Evolutionary conservation across 2,329 filamentous ascomycete species (phyloP).

Genomic region (Ascochyta fabae): DNA sequence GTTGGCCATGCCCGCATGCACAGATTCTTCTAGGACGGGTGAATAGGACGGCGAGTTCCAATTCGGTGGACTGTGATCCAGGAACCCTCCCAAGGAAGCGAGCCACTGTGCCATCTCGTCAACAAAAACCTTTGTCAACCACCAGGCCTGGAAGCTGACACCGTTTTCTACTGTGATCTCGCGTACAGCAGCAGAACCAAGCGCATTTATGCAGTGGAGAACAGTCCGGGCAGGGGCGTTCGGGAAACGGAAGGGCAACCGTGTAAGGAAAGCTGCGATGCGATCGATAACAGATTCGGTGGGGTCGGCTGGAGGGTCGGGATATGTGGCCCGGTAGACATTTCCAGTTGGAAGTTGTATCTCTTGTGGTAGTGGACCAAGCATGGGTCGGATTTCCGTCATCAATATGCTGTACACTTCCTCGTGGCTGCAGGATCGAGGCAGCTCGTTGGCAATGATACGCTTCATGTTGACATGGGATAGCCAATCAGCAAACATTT

Average conservation of each 20-base stretch:
- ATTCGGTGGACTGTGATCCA: slow-evolving; percentile 59
- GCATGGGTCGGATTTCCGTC: slow-evolving; percentile 70
- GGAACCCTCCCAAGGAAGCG: slow-evolving; percentile 87
- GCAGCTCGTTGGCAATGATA: slow-evolving; percentile 63
- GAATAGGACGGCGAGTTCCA: slow-evolving; percentile 36
- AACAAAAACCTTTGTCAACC: slow-evolving; percentile 93
- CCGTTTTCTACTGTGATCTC: slow-evolving; percentile 81
- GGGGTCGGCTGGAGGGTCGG: slow-evolving; percentile 34
- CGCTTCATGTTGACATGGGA: slow-evolving; percentile 63
- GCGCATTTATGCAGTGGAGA: slow-evolving; percentile 75
- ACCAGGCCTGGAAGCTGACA: slow-evolving; percentile 87
- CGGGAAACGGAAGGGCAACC: slow-evolving; percentile 73
- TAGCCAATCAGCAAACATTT: slow-evolving; percentile 95
- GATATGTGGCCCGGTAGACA: slow-evolving; percentile 39
- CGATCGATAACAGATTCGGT: slow-evolving; percentile 71
- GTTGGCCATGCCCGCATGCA: slow-evolving; percentile 40
- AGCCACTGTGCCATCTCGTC: slow-evolving; percentile 94
- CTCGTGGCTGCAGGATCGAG: slow-evolving; percentile 58
- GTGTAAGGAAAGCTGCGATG: slow-evolving; percentile 76
- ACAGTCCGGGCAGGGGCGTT: slow-evolving; percentile 75
- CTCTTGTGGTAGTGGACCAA: slow-evolving; percentile 71
- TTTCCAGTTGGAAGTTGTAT: slow-evolving; percentile 69
- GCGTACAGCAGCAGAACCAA: slow-evolving; percentile 78
- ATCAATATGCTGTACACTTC: slow-evolving; percentile 63
- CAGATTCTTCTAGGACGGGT: slow-evolving; percentile 38